A percentile compares a stretch with the other conserved stretches of the same genome.
Evolutionary conservation across 345 rosid genomes (phyloP).

Genomic region (Eutrema japonicum): DNA sequence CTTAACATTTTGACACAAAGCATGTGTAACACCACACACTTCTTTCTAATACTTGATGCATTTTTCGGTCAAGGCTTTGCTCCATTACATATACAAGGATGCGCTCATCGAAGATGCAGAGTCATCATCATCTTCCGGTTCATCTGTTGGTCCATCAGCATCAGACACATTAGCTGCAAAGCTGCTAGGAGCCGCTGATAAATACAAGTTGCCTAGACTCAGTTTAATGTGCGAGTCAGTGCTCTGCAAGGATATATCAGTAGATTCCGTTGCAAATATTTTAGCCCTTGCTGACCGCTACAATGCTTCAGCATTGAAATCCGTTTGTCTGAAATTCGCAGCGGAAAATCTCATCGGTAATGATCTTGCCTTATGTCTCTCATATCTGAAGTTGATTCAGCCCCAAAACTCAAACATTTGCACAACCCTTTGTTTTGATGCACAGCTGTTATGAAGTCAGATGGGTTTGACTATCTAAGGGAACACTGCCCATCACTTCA

Average conservation of each 20-base stretch:
- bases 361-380: constrained; percentile 23
- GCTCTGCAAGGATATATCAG: constrained; percentile 83
- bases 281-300: constrained; percentile 81
- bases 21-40: neutral
- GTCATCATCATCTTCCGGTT: constrained; percentile 51
- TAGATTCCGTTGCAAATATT: constrained; percentile 72
- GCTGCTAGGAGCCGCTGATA: constrained; percentile 86
- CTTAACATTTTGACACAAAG: constrained; percentile 15
- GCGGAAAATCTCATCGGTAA: constrained; percentile 91
- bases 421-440: constrained; percentile 34
- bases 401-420: neutral
- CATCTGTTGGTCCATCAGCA: constrained; percentile 55
- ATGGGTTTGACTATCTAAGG: constrained; percentile 69
- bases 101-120: constrained; percentile 74
- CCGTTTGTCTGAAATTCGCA: constrained; percentile 83
- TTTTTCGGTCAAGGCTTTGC: constrained; percentile 64
- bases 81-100: constrained; percentile 80
- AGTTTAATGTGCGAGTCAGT: constrained; percentile 85
- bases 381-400: constrained; percentile 8
- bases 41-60: constrained; percentile 27
- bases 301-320: constrained; percentile 77
- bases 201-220: constrained; percentile 77
- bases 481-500: constrained; percentile 70
- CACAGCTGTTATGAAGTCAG: constrained; percentile 73
- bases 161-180: constrained; percentile 70